Conservation (phyloP, 768 basidiomycete species). For the Mycena alexandri region DNA sequence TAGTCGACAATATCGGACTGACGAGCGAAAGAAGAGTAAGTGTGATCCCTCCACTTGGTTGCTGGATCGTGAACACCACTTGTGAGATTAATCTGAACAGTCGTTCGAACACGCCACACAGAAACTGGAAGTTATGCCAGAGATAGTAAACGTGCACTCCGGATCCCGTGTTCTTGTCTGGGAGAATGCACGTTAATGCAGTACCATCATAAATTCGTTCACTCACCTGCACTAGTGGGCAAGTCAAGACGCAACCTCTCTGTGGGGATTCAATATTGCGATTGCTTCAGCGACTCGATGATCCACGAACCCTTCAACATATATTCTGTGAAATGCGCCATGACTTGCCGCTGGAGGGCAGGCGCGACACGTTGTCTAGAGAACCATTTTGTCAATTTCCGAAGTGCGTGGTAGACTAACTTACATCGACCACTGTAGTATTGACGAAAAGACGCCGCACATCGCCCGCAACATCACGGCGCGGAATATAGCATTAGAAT, state of each 20-base stretch:
- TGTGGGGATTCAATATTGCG: background rate
- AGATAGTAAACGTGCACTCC: background rate
- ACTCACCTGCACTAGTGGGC: conserved; percentile 13
- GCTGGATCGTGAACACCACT: conserved; percentile 21
- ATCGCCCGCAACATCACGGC: conserved; percentile 6
- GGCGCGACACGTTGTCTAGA: background rate
- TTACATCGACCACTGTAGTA: conserved; percentile 9
- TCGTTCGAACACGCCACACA: background rate
- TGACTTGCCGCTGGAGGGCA: conserved; percentile 15
- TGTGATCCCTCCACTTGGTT: conserved; percentile 6
- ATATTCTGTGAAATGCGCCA: conserved; percentile 12
- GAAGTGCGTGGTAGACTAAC: background rate
- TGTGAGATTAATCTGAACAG: conserved; percentile 12
- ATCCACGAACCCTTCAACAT: conserved; percentile 5
- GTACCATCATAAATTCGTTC: too few species aligned
- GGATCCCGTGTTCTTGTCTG: conserved; percentile 13
- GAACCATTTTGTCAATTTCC: background rate
- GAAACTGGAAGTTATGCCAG: conserved; percentile 12
- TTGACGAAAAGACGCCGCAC: background rate
- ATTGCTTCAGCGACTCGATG: background rate
- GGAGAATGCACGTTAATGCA: background rate
- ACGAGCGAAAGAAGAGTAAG: conserved; percentile 19
- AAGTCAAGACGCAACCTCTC: conserved; percentile 23
- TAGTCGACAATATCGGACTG: conserved; percentile 15
- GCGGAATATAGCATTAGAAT: conserved; percentile 2